phyloP scores from a whole-genome alignment of 768 basidiomycete genomes.

The Asterophora lycoperdoides region DNA sequence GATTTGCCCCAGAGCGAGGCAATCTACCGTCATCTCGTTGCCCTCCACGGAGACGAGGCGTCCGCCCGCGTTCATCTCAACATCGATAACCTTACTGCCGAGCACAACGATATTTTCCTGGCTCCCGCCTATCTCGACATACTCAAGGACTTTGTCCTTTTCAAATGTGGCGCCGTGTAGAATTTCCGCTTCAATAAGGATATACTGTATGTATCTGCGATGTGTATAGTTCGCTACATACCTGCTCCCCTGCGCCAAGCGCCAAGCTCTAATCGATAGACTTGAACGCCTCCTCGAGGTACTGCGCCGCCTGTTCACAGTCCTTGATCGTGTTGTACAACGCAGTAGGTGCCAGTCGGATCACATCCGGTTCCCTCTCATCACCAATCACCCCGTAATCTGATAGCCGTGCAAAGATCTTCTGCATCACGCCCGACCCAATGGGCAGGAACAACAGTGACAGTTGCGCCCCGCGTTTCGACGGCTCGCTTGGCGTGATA shows the following conservation, averaged over 20 bases:
- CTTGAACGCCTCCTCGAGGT: constrained; percentile 58
- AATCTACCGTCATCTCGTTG: constrained; percentile 53
- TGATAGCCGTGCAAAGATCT: constrained; percentile 55
- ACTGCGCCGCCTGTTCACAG: constrained; percentile 62
- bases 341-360: constrained; percentile 81
- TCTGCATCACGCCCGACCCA: constrained; percentile 63
- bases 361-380: constrained; percentile 87
- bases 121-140: constrained; percentile 41
- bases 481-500: constrained; percentile 73
- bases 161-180: background rate
- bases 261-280: constrained; percentile 14
- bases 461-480: constrained; percentile 79
- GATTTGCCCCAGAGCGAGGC: constrained; percentile 55
- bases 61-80: constrained; percentile 23
- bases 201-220: background rate
- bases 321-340: constrained; percentile 85
- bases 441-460: constrained; percentile 76
- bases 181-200: background rate
- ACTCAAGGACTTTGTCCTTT: constrained; percentile 40
- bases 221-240: background rate
- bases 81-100: constrained; percentile 40
- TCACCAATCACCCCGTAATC: constrained; percentile 85
- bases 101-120: constrained; percentile 53
- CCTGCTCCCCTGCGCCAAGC: background rate
- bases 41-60: constrained; percentile 28